Base-by-base conservation (phyloP, 768 basidiomycete genomes). In the Ephemerocybe angulata region DNA sequence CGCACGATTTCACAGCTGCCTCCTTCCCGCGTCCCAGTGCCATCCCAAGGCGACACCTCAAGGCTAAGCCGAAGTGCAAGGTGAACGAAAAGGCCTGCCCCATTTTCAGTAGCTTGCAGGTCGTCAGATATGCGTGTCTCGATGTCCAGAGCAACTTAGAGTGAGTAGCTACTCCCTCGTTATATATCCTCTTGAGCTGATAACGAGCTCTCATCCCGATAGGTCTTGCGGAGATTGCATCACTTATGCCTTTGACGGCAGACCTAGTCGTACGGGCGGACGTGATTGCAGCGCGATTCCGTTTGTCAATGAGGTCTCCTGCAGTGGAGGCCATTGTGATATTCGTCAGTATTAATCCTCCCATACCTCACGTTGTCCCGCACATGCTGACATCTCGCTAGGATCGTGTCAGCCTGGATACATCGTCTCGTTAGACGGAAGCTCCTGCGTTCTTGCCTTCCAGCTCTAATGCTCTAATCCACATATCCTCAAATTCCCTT, bases 271-370 rank as follows among this genome's bases (percentile, higher is more conserved):
- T 17, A 68, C 63, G n/a, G 66, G 65, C 7, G 77, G 76, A 1
- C 59, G 73, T 37, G 77, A 78, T 62, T 80, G 78, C 63, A 76
- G 73, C 48, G 63, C 65, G 10, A 77, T 78, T 56, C 70, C 73
- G n/a, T 62, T 73, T 47, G 74, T 74, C n/a, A 68, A 70, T 49
- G 53, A 64, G 7, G 74, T 78, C 21, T 58, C 62, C 11, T 78
- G 76, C 63, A 54, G 59, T 6, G 56, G 57, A 7, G 70, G 74
- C 12, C 40, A 58, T 30, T 80, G 77, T 57, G 33, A 69, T 24
- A 72, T 78, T 46, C 65, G 75, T 75, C 63, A 63, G 65, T 68
- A 2, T 28, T 48, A 42, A 33, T 33, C 19, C 49, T 41, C 42
- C 22, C 24, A 21, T 19, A 21, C 40, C 7, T 11, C 19, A 44